Base-by-base conservation (phyloP, 306 rosid genomes). In the Carpinus fangiana region DNA sequence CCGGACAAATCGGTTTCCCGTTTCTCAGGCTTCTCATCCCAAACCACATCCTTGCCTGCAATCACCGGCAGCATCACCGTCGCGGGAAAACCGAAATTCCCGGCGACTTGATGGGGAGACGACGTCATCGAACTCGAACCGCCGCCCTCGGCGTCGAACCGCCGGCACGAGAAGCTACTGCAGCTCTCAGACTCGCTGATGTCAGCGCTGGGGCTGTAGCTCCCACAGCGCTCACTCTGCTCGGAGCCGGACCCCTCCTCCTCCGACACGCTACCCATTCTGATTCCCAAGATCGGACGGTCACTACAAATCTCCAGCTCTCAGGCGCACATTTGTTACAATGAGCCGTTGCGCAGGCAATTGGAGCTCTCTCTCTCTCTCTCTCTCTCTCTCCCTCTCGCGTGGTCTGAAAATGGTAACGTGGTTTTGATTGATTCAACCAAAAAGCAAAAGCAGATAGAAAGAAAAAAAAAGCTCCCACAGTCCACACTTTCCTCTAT, bases 141-240 rank as follows among this genome's bases (percentile, higher is more conserved):
- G 5, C 96, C 96, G 4, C 96, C 94, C 62, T 90, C 96, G 0
- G 84, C 91, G 28, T 86, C 93, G 52, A 89, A 92, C 41, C 94
- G 90, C 34, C 96, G 90, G 18, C 87, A 85, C 2, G 90, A 90
- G 85, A 94, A 92, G 82, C 97, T 92, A 59, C 96, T 87, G 66
- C 88, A 90, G 43, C 98, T 94, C 82, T 90, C 98, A 0, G 98
- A 94, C 88, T 94, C 98, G 67, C 98, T 94, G 55, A 94, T 87
- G 69, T 94, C 98, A 28, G 98, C 98, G 68, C 98, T 94, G 51
- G 88, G 73, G 67, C 97, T 94, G 82, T 94, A 94, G 74, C 97
- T 93, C 0, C 97, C 98, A 43, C 97, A 91, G 17, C 97, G 87
- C 34, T 93, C 92, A 66, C 97, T 91, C 76, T 85, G 91, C 52